Conservation (phyloP, 1,284 basidiomycete genomes). For the Ustilago tritici region DNA sequence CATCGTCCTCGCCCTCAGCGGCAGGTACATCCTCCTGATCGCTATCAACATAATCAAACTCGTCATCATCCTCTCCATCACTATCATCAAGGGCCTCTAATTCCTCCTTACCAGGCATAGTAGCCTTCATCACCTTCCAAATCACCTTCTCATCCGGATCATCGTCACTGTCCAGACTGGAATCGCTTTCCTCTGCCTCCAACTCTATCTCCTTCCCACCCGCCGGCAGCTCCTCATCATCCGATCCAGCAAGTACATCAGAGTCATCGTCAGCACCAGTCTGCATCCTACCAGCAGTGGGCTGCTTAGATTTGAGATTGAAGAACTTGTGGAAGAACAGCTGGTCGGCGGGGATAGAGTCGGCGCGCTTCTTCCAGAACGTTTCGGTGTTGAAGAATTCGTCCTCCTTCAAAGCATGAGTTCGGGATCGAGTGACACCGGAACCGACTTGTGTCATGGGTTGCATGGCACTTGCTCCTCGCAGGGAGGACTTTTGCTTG, state of each 20-base stretch:
- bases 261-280: constrained; percentile 44
- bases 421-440: constrained; percentile 79
- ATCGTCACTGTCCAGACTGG: constrained; percentile 42
- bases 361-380: constrained; percentile 81
- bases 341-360: constrained; percentile 85
- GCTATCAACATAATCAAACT: constrained; percentile 53
- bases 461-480: constrained; percentile 86
- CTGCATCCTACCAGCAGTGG: constrained; percentile 20
- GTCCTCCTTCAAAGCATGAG: constrained; percentile 70
- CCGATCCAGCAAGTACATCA: constrained; percentile 70
- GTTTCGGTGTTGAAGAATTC: constrained; percentile 80
- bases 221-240: constrained; percentile 75
- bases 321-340: constrained; percentile 69
- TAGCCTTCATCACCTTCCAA: constrained; percentile 71
- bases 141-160: constrained; percentile 69
- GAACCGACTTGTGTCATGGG: constrained; percentile 76
- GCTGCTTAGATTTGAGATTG: constrained; percentile 64
- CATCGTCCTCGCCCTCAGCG: constrained; percentile 55
- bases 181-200: constrained; percentile 38
- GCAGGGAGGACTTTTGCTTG: constrained; percentile 83
- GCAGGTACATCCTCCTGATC: constrained; percentile 37
- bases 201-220: constrained; percentile 24
- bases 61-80: constrained; percentile 44
- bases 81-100: constrained; percentile 71
- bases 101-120: constrained; percentile 73